Percentiles rank a stretch among this genome's conserved stretches.
Conservation (phyloP, 169 alveolate species). For the Babesia microti region DNA sequence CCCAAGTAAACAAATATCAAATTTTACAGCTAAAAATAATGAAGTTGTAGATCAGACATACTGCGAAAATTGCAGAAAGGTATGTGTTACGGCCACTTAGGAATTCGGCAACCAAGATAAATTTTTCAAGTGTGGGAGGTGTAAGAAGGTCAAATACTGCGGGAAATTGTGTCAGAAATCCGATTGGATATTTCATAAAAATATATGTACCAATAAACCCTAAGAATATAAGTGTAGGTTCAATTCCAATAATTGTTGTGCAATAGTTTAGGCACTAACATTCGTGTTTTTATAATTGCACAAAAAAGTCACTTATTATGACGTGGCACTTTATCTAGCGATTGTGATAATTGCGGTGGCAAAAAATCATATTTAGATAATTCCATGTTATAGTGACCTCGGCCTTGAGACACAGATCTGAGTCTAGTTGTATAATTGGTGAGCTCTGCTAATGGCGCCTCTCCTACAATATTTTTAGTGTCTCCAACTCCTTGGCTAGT, state of each 20-base stretch:
- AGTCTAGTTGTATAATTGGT: constrained; percentile 69
- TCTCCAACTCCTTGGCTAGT: constrained; percentile 44
- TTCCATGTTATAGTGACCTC: constrained; percentile 66
- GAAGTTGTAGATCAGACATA: constrained; percentile 7
- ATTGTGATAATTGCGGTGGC: too few relatives aligned
- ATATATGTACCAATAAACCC: constrained; percentile 57
- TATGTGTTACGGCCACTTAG: constrained; percentile 8
- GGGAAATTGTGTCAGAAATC: constrained; percentile 68
- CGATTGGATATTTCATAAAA: constrained; percentile 73
- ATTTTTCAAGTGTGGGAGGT: constrained; percentile 61
- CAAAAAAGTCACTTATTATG: too few relatives aligned
- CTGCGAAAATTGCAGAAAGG: constrained; percentile 60
- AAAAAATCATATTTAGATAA: constrained; percentile 64
- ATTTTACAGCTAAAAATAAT: neutral
- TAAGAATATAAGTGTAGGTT: too few relatives aligned
- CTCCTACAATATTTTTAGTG: constrained; percentile 35
- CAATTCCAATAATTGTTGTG: too few relatives aligned
- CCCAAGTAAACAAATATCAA: constrained; percentile 6
- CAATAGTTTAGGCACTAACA: too few relatives aligned
- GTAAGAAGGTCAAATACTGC: constrained; percentile 75
- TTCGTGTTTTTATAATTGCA: too few relatives aligned
- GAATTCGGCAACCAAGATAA: constrained; percentile 15
- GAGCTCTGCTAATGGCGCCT: constrained; percentile 68
- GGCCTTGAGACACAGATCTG: constrained; percentile 72
- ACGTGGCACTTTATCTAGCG: too few relatives aligned